Base-by-base conservation (phyloP, 768 basidiomycete genomes). In the Podaxis sp. region DNA sequence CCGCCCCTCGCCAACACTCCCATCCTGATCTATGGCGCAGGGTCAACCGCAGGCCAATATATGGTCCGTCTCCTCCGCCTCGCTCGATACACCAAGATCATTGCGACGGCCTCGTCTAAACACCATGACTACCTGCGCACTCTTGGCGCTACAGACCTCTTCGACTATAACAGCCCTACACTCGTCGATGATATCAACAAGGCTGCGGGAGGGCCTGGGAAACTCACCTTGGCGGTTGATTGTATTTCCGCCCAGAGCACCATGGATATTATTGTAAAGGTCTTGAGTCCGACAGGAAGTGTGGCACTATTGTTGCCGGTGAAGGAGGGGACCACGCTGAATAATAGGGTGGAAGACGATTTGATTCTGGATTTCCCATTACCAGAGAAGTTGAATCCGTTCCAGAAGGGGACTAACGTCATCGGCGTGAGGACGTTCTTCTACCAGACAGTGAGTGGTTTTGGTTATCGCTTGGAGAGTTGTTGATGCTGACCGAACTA, bases 251-350 rank as follows among this genome's bases (percentile, higher is more conserved):
- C 79, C 0, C 71, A 75, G 49, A 65, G 63, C 2, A 80, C 79
- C 0, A 52, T 84, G 58, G 70, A 65, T 3, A 69, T 68, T 15
- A 69, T 85, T 17, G 69, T 77, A 2, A 69, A 76, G 33, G 68
- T 82, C 4, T 69, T 82, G 28, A 73, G 72, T 52, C 68, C 78
- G 3, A 61, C 65, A n/a, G 80, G 77, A 38, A 77, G 68, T 36
- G 71, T 81, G 3, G 82, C 82, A 2, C 58, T 82, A 17, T 70
- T 84, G 26, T 61, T 82, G 52, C 83, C 84, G 0, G 68, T 84
- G 53, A 86, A 85, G 66, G 72, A 77, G 61, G 79, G 80, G 13
- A 70, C 68, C n/a, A 69, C 73, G 0, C 69, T 82, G 12, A 76
- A 73, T 3, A 73, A 69, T n/a, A 67, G 65, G 2, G 58, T 65